phyloP scores from a whole-genome alignment of 2,329 filamentous ascomycete species.

The Xylaria sp. region DNA sequence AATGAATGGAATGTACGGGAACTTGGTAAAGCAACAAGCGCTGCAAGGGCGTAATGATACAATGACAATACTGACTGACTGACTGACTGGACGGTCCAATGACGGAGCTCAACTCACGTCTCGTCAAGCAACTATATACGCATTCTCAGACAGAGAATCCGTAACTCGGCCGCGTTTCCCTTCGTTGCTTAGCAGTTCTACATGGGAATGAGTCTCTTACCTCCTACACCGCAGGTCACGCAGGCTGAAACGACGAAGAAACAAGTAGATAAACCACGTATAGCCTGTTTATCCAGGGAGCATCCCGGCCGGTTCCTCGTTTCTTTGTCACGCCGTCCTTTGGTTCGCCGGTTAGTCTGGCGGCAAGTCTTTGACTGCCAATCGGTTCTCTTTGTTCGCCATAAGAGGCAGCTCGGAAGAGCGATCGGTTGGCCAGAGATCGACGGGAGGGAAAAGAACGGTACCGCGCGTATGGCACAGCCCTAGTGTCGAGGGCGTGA shows the following conservation, averaged over 20 bases:
- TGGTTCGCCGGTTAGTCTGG: not conserved
- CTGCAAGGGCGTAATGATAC: not conserved
- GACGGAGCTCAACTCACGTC: not conserved
- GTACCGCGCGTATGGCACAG: not conserved
- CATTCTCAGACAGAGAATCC: not conserved
- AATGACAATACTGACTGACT: not conserved
- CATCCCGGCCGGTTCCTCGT: not conserved
- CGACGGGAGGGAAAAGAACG: not conserved
- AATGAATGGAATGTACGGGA: not conserved
- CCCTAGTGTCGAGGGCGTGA: too few relatives aligned
- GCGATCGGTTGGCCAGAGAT: not conserved
- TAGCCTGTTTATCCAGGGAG: not conserved
- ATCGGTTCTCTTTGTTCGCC: slow-evolving; percentile 23
- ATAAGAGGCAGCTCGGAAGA: not conserved
- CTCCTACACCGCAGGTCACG: not conserved
- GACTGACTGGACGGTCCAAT: not conserved
- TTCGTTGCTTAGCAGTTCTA: not conserved
- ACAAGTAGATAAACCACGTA: not conserved
- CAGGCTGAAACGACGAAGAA: not conserved
- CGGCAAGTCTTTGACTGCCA: slow-evolving; percentile 17
- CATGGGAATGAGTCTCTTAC: not conserved
- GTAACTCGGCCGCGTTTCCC: not conserved
- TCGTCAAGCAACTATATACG: not conserved
- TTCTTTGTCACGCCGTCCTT: slow-evolving; percentile 6
- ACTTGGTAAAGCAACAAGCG: not conserved